Evolutionary conservation across 805 yeast genomes (phyloP).

Genomic region (Cyberlindnera mycetangii): DNA sequence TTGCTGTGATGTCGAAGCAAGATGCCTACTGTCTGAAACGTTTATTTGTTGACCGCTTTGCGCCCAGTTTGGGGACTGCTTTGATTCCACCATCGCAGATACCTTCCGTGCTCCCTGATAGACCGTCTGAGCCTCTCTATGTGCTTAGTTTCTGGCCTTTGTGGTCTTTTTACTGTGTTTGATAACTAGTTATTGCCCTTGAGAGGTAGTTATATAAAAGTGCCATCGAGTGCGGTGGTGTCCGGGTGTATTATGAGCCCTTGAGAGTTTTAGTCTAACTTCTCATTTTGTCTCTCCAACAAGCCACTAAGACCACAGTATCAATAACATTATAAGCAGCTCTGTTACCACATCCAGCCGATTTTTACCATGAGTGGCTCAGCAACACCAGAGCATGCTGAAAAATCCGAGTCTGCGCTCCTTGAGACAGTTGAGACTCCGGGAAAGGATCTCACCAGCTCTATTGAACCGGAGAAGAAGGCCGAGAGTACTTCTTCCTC

Average conservation of each 20-base stretch:
- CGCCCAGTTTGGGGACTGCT: not conserved
- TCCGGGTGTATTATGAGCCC: conserved; percentile 1
- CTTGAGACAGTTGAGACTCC: conserved; percentile 1
- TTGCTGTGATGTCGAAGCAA: conserved; percentile 3
- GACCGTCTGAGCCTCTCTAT: too few species aligned
- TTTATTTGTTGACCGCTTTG: not conserved
- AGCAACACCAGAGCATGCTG: not conserved
- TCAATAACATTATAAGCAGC: too few species aligned
- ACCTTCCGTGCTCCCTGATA: too few species aligned
- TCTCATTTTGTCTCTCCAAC: not conserved
- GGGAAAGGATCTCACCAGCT: not conserved
- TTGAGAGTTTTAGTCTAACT: not conserved
- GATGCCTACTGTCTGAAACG: conserved; percentile 5
- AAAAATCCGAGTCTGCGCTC: not conserved
- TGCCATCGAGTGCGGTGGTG: not conserved
- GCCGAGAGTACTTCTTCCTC: not conserved
- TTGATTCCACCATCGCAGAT: not conserved
- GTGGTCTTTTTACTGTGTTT: not conserved
- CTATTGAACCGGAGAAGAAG: conserved; percentile 1
- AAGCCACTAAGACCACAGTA: not conserved
- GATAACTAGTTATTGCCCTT: not conserved
- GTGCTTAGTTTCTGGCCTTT: too few species aligned
- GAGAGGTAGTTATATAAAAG: not conserved
- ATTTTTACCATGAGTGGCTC: conserved; percentile 3
- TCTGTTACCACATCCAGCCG: too few species aligned